A percentile compares a stretch with the other conserved stretches of the same genome.
Evolutionary conservation across 441 rosid genomes (phyloP).

Genomic region (Raphanus hybrid): DNA sequence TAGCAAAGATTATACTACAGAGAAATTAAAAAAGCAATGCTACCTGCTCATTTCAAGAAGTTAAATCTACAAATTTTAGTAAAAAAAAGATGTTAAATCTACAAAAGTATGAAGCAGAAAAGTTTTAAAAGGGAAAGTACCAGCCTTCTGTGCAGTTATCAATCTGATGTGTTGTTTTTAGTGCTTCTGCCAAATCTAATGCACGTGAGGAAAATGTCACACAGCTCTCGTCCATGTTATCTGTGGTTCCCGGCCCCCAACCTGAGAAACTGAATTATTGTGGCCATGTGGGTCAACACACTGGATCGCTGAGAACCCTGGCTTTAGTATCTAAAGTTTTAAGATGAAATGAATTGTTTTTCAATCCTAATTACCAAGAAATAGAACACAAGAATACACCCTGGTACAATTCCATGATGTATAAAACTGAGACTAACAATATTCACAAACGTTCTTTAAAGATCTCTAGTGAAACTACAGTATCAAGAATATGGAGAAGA

Average conservation of each 20-base stretch:
- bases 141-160: constrained; percentile 95
- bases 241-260: constrained; percentile 71
- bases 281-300: not conserved
- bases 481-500: constrained; percentile 9
- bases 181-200: constrained; percentile 57
- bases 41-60: no score
- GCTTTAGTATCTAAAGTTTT: not conserved
- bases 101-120: no score
- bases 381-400: no score
- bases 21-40: no score
- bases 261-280: constrained; percentile 48
- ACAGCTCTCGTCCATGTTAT: constrained; percentile 92
- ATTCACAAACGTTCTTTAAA: not conserved
- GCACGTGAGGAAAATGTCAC: constrained; percentile 83
- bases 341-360: no score
- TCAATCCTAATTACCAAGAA: no score
- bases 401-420: no score
- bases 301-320: not conserved
- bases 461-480: not conserved
- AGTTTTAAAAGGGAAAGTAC: constrained; percentile 4
- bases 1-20: no score
- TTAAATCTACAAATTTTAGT: no score
- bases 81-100: no score
- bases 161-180: constrained; percentile 89
- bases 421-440: no score